Conservation (phyloP, 2,329 filamentous ascomycete genomes). For the Alternaria sp. region DNA sequence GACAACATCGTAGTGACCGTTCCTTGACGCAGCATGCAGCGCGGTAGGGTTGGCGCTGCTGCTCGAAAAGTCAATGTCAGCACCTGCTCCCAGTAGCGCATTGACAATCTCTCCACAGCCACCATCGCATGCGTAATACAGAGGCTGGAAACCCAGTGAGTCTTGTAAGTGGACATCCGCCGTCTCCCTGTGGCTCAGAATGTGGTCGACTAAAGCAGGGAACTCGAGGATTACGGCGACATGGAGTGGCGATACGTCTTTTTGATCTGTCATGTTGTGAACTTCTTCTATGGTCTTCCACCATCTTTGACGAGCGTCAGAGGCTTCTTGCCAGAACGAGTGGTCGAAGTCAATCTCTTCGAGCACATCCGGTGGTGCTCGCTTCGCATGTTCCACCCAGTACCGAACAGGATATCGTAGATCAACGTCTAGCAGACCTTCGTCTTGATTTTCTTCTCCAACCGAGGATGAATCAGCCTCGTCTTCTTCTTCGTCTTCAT, state of each 20-base stretch:
- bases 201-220: conserved; percentile 23
- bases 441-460: conserved; percentile 6
- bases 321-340: conserved; percentile 25
- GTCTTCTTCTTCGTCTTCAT: background rate
- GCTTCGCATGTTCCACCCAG: conserved; percentile 32
- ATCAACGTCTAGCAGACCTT: conserved; percentile 3
- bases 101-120: conserved; percentile 26
- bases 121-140: conserved; percentile 25
- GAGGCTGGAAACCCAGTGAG: conserved; percentile 25
- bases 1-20: conserved; percentile 20
- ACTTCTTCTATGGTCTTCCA: conserved; percentile 20
- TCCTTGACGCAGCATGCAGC: conserved; percentile 20
- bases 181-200: conserved; percentile 15
- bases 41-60: conserved; percentile 14
- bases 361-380: conserved; percentile 25
- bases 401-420: conserved; percentile 28
- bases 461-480: background rate
- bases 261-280: conserved; percentile 15
- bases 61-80: conserved; percentile 18
- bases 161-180: conserved; percentile 22
- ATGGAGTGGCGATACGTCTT: conserved; percentile 22
- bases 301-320: conserved; percentile 20
- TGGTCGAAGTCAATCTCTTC: conserved; percentile 23
- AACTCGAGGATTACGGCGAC: conserved; percentile 25
- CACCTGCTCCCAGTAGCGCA: conserved; percentile 18